Conservation (phyloP, 225 moss, liverwort and hornwort genomes). For the Antitrichia curtipendula region DNA sequence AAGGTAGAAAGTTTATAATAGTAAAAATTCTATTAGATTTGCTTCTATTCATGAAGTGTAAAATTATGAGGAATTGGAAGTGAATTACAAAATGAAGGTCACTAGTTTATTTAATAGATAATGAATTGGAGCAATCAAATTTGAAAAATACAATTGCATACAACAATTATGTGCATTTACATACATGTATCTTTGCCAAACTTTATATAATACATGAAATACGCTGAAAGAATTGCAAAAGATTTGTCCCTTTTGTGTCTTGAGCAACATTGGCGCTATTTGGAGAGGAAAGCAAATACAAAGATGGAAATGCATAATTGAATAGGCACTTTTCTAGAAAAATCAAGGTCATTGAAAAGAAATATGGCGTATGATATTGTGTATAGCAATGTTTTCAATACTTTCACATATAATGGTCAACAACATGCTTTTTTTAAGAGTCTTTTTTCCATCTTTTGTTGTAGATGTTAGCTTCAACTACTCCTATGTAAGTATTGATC, state of each 20-base stretch:
- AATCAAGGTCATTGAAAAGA: background rate
- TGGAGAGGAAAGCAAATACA: background rate
- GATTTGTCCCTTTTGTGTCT: too few relatives aligned
- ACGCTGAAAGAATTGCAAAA: background rate
- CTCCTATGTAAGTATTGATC: rapidly evolving
- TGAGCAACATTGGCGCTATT: background rate
- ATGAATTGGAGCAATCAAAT: background rate
- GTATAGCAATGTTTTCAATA: background rate
- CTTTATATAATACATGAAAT: background rate
- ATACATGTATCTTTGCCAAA: background rate
- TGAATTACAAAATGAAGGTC: too few relatives aligned
- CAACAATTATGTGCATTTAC: background rate
- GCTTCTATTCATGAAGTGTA: too few relatives aligned
- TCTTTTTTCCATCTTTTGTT: background rate
- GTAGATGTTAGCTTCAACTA: background rate
- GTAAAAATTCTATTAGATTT: too few relatives aligned
- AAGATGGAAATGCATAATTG: background rate
- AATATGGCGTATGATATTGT: background rate
- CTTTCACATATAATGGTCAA: rapidly evolving
- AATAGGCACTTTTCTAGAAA: background rate
- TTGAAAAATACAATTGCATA: background rate
- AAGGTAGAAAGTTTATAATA: too few relatives aligned
- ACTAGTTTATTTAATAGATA: background rate
- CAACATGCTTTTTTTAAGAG: background rate
- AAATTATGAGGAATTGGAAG: too few relatives aligned